A percentile compares a stretch with the other conserved stretches of the same genome.
Evolutionary conservation across 2,329 filamentous ascomycete species (phyloP).

Genomic region (Botrytis deweyae): DNA sequence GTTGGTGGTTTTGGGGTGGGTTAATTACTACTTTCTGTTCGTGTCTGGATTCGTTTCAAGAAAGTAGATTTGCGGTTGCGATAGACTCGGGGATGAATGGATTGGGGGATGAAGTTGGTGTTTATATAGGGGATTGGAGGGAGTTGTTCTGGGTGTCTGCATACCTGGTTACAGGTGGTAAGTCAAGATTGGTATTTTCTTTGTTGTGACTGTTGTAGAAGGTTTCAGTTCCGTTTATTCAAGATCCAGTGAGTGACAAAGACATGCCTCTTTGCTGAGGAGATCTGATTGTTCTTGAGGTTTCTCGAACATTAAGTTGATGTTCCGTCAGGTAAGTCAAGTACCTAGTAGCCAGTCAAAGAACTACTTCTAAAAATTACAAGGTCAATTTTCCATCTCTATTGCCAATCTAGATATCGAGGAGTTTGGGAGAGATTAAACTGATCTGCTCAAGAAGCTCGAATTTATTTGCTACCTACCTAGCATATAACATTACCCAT

Average conservation of each 20-base stretch:
- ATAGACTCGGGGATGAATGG: background rate
- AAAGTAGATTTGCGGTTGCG: constrained; percentile 7
- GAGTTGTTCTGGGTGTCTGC: background rate
- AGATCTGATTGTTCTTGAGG: background rate
- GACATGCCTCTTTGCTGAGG: background rate
- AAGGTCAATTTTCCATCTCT: background rate
- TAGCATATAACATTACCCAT: background rate
- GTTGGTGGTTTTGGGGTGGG: background rate
- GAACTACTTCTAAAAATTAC: background rate
- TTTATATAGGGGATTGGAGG: background rate
- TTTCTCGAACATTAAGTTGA: background rate
- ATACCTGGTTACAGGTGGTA: background rate
- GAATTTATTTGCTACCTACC: background rate
- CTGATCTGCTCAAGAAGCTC: background rate
- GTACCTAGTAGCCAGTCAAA: no score
- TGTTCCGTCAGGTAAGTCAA: no score
- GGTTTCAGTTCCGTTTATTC: background rate
- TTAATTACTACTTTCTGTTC: background rate
- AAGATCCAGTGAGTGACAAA: background rate
- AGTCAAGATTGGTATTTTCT: background rate
- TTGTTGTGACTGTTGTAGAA: background rate
- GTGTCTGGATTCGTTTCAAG: background rate
- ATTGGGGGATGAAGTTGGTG: background rate
- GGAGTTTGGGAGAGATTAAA: background rate
- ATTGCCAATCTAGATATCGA: background rate